These are phyloP conservation scores for Phytophthora pinifolia DNA, from an alignment of 352 stramenopile species.

Conservation along the genomic window DNA sequence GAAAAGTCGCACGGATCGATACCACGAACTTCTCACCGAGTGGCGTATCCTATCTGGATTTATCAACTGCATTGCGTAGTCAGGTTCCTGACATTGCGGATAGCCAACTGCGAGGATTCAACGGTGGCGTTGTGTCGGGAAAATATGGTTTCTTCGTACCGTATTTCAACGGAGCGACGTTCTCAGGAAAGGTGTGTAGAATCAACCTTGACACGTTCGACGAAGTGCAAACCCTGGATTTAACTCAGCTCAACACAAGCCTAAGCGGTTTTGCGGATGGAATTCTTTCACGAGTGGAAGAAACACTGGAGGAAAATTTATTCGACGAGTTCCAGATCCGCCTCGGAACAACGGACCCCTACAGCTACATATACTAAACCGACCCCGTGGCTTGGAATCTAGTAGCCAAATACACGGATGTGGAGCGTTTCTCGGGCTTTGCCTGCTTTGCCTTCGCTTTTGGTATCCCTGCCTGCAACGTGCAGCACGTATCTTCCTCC, in stretches of 20 bases:
- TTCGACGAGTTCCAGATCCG: conserved; percentile 69
- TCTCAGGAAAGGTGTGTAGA: conserved; percentile 74
- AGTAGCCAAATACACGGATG: conserved; percentile 54
- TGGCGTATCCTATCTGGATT: conserved; percentile 57
- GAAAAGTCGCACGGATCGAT: conserved; percentile 74
- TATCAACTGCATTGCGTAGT: conserved; percentile 50
- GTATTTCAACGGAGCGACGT: conserved; percentile 64
- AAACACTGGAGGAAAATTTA: conserved; percentile 51
- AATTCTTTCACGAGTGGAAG: conserved; percentile 50
- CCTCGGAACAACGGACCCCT: conserved; percentile 60
- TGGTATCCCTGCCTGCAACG: conserved; percentile 17
- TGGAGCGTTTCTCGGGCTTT: conserved; percentile 18
- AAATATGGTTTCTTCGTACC: conserved; percentile 85
- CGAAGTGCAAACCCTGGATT: conserved; percentile 74
- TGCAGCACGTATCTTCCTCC: conserved; percentile 69
- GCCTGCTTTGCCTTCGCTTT: neutral
- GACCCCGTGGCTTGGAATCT: conserved; percentile 2
- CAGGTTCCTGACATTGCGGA: conserved; percentile 72
- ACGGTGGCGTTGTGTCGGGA: conserved; percentile 60
- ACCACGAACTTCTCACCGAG: conserved; percentile 56
- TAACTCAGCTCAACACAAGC: conserved; percentile 44
- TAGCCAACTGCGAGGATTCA: conserved; percentile 64
- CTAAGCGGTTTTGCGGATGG: conserved; percentile 55
- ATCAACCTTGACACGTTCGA: conserved; percentile 82
- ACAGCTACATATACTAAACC: conserved; percentile 64